Evolutionary conservation across 1,139 yeast genomes (phyloP), one percentile per base, ranked within the genome.

Genomic region (Kodamaea plutei): DNA sequence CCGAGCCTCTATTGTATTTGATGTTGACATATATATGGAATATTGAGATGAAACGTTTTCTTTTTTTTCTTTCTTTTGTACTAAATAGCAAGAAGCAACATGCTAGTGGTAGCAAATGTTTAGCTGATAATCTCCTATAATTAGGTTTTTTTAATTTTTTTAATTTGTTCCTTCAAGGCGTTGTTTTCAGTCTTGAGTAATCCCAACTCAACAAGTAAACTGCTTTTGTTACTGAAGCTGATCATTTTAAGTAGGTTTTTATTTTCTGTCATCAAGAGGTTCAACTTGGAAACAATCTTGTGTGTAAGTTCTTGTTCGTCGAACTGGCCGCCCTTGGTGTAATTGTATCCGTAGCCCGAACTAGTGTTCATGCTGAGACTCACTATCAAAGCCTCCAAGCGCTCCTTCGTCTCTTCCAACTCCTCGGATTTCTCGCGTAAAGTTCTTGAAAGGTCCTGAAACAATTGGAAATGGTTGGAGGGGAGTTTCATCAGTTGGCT

Each of bases 221-320:
- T 84, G 45, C 81, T 81, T 28, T 82, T 71, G 46, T 77, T 77
- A 11, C 94, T 85, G 50, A 69, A 78, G 40, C 88, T 77, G 9
- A 84, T 54, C 78, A 84, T 75, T 44, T 75, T 73, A 39, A 83
- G 69, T 53, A 87, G 69, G 36, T 70, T 73, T 35, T 77, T 81
- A 50, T 88, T 88, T 51, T 88, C 96, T 28, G 68, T 69, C 15
- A 77, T 76, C 40, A 87, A 60, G 36, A 69, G 59, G 36, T 75
- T 73, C 39, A 88, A 50, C 40, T 85, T 78, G 30, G 73, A 68
- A 30, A 85, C 65, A 34, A 84, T 74, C 43, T 83, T 80, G 50
- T 87, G 95, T 6, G 91, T 79, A 30, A 85, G 58, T 41, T 84
- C 91, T 43, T 82, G 77, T 28, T 79, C 84, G 47, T 85, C 94